Base-by-base conservation (phyloP, 2,329 filamentous ascomycete species). In the Cladosporium sp. region DNA sequence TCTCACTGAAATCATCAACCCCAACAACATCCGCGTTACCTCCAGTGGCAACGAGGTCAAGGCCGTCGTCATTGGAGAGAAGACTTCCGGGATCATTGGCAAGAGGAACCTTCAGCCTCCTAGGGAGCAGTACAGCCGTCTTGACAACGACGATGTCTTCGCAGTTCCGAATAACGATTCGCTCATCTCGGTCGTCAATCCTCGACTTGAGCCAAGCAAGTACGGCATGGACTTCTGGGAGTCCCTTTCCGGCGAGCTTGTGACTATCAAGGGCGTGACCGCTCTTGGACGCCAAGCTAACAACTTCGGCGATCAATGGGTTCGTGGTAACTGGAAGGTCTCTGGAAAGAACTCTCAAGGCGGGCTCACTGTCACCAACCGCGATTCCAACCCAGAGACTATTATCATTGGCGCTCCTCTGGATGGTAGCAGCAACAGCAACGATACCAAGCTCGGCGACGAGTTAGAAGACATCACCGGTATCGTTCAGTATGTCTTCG, bases 141-240 rank as follows among this genome's bases (percentile, higher is more conserved):
- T 88, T 2, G 85, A 88, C 55, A 69, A 72, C n/a, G 82, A 82
- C 9, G 79, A 83, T 62, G 71, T 87, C 32, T 85, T 85, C 54
- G 77, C 69, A 1, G 69, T 85, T 4, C 84, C 85, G 9, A 85
- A 85, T 60, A 84, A 80, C 53, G 69, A 71, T 33, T 77, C 71
- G 54, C 74, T 75, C 56, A 62, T 88, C 33, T 84, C 82, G 2
- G 69, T 65, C 5, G 69, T 63, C 29, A 87, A 88, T 62, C 83
- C 83, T 0, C 69, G 70, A 12, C 73, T 88, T 33, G 65, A 84
- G 53, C 84, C 84, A 2, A 68, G 69, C 18, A 67, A 71, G 36
- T 88, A 83, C 59, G 85, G 84, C 2, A 70, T 88, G 25, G 85
- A 88, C 64, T 88, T 87, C 62, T 88, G 84, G 85, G 82, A 88